Percentiles rank a stretch among this genome's conserved stretches.
These are phyloP conservation scores for Phytopythium ostracodes DNA, from an alignment of 352 stramenopile genomes.

Conservation along the genomic window DNA sequence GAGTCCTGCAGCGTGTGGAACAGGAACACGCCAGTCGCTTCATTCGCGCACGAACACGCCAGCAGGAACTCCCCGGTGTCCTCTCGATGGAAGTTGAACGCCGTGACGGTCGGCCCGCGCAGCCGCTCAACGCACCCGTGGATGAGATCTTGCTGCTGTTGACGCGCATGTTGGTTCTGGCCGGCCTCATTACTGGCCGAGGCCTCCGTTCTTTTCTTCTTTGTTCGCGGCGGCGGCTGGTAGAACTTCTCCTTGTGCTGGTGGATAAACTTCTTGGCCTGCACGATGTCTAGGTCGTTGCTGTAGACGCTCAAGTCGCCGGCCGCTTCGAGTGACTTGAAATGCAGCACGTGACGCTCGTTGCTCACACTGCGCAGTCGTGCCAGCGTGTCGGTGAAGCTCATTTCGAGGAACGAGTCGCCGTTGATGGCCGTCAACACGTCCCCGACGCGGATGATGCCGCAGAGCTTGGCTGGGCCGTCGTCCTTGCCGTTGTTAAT, in stretches of 20 bases:
- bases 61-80: slow-evolving; percentile 79
- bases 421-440: slow-evolving; percentile 75
- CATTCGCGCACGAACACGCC: slow-evolving; percentile 62
- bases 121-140: slow-evolving; percentile 71
- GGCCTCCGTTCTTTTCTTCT: background rate
- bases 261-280: slow-evolving; percentile 73
- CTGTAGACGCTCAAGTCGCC: slow-evolving; percentile 66
- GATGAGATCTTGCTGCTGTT: slow-evolving; percentile 31
- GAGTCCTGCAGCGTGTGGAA: slow-evolving; percentile 84
- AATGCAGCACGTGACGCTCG: slow-evolving; percentile 56
- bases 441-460: slow-evolving; percentile 59
- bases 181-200: background rate
- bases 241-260: slow-evolving; percentile 79
- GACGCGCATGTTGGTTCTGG: background rate
- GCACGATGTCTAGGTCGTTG: slow-evolving; percentile 52
- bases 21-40: slow-evolving; percentile 63
- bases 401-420: slow-evolving; percentile 62
- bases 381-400: slow-evolving; percentile 53
- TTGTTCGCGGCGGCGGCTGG: slow-evolving; percentile 17
- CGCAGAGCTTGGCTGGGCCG: slow-evolving; percentile 49
- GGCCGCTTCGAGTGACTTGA: slow-evolving; percentile 63
- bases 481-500: slow-evolving; percentile 40
- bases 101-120: slow-evolving; percentile 67
- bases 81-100: slow-evolving; percentile 81
- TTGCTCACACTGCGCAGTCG: slow-evolving; percentile 36